These are phyloP conservation scores for Papiliotrema fonsecae DNA, from an alignment of 1,284 basidiomycete species.

Conservation along the genomic window DNA sequence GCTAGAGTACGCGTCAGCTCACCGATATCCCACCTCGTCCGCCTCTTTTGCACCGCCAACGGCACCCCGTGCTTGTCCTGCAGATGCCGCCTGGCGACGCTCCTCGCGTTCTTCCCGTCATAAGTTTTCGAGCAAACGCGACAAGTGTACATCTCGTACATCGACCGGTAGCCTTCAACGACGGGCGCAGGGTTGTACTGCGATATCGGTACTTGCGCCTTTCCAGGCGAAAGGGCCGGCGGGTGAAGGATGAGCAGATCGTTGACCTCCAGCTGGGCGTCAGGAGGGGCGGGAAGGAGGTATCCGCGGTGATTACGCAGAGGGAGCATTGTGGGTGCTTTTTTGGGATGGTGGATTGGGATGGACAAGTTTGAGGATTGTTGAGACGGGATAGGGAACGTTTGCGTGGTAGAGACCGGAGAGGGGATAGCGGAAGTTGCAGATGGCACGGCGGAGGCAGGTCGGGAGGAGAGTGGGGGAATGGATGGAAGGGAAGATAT, in stretches of 20 bases:
- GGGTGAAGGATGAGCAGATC: slow-evolving; percentile 31
- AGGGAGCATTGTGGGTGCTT: background rate
- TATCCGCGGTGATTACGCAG: slow-evolving; percentile 1
- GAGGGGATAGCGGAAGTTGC: background rate
- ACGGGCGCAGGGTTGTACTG: slow-evolving; percentile 7
- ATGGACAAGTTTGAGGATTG: background rate
- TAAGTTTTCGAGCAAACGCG: slow-evolving; percentile 47
- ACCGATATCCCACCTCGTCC: slow-evolving; percentile 55
- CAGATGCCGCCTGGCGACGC: slow-evolving; percentile 55
- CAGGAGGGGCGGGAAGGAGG: slow-evolving; percentile 20
- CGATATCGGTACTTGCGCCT: slow-evolving; percentile 2
- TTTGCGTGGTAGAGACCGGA: background rate
- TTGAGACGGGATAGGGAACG: background rate
- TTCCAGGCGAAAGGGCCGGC: background rate
- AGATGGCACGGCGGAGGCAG: background rate
- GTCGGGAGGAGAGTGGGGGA: background rate
- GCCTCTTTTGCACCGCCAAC: slow-evolving; percentile 50
- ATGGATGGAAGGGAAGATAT: no score
- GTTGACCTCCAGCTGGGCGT: slow-evolving; percentile 25
- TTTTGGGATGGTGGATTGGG: background rate
- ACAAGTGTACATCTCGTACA: slow-evolving; percentile 35
- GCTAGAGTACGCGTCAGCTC: no score
- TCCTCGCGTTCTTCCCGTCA: slow-evolving; percentile 54
- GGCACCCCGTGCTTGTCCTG: slow-evolving; percentile 56
- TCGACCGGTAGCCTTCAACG: slow-evolving; percentile 3